Percentiles rank a stretch among this genome's conserved stretches.
phyloP scores from a whole-genome alignment of 1,284 basidiomycete genomes.

The Microbotryum lychnidis-dioicae region DNA sequence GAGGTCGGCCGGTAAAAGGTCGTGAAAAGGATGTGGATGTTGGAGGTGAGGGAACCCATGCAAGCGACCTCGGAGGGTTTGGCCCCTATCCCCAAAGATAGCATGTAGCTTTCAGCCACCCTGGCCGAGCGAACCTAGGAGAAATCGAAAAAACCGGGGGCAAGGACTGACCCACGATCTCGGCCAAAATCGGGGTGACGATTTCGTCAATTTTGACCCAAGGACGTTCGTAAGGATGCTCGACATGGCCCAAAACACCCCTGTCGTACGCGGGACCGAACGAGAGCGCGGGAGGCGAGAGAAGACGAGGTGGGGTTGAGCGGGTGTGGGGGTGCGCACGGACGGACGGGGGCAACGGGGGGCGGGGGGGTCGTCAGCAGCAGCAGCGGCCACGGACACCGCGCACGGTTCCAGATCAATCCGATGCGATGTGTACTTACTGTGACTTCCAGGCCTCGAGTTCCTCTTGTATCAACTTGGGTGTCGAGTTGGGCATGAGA shows the following conservation, averaged over 20 bases:
- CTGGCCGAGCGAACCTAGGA: not conserved
- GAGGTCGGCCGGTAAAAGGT: conserved; percentile 86
- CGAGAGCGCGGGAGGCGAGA: not conserved
- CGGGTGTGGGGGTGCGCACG: conserved; percentile 10
- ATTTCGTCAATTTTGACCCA: conserved; percentile 76
- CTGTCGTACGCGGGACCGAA: conserved; percentile 43
- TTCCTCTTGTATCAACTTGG: conserved; percentile 70
- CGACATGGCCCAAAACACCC: conserved; percentile 84
- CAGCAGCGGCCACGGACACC: not conserved
- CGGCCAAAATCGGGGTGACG: conserved; percentile 66
- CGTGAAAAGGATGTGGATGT: conserved; percentile 88
- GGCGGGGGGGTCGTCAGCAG: too few species aligned
- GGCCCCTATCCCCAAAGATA: conserved; percentile 52
- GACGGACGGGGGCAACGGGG: conserved; percentile 3
- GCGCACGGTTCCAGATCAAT: not conserved
- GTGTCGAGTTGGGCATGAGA: conserved; percentile 64
- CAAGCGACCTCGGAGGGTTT: conserved; percentile 80
- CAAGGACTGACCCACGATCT: conserved; percentile 62
- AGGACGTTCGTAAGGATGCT: conserved; percentile 69
- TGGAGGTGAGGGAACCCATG: conserved; percentile 87
- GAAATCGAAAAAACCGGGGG: not conserved
- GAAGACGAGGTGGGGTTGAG: not conserved
- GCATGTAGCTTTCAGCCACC: not conserved
- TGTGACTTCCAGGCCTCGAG: conserved; percentile 74
- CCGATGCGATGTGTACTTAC: conserved; percentile 45